Evolutionary conservation across 2,329 filamentous ascomycete species (phyloP), one percentile per base, ranked within the genome.

Genomic region (Proliferodiscus dingleyae): DNA sequence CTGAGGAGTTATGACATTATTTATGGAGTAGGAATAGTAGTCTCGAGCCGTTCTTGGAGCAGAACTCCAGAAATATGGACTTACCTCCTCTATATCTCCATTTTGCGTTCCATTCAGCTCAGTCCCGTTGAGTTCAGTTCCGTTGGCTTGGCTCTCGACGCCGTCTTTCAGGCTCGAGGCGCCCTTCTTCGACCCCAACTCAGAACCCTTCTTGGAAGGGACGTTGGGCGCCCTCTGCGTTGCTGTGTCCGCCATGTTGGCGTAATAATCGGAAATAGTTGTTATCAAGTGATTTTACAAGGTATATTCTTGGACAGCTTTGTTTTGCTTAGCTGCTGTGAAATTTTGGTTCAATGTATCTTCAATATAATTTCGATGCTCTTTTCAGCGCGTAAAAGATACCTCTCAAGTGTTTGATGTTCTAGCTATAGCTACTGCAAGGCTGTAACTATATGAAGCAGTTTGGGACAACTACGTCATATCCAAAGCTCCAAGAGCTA

Each of bases 211-310:
- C 37, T 43, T 45, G 28, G 24, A 47, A 9, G 43, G 46, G 38
- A 46, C 34, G 36, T 43, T 50, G 6, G 47, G 46, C 10, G 29
- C 22, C 29, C 36, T 39, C 37, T 53, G 39, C 43, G 47, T 45
- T 28, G 46, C 46, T 22, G 48, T 32, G 29, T 56, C 53, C 24
- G 53, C 51, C 53, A 58, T 58, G 40, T 36, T 56, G 46, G 43
- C 45, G 38, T n/a, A n/a, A n/a, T n/a, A n/a, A n/a, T n/a, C n/a
- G n/a, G n/a, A n/a, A n/a, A n/a, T n/a, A n/a, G n/a, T n/a, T n/a
- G n/a, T n/a, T n/a, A n/a, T n/a, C n/a, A n/a, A n/a, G n/a, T n/a
- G n/a, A n/a, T n/a, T n/a, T n/a, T n/a, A n/a, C n/a, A n/a, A n/a
- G n/a, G n/a, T n/a, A n/a, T n/a, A n/a, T n/a, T n/a, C n/a, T n/a